Conservation (phyloP, 306 rosid species). For the Notholithocarpus densiflorus region DNA sequence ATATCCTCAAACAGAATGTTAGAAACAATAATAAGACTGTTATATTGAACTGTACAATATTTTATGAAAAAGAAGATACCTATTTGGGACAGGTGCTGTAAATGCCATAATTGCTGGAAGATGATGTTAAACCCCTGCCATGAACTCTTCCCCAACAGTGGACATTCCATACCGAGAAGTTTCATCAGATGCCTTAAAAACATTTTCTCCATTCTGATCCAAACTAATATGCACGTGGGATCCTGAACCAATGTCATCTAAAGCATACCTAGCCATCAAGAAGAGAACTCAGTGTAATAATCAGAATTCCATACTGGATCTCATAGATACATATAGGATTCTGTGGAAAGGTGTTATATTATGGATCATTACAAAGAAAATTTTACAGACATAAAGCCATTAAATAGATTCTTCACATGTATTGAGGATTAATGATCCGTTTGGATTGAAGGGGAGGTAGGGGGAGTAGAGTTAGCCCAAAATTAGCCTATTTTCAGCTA, state of each 20-base stretch:
- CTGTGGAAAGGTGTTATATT: background rate
- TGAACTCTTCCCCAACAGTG: conserved; percentile 63
- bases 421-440: background rate
- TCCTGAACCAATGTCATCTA: conserved; percentile 89
- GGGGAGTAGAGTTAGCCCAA: no score
- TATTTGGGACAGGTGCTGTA: conserved; percentile 75
- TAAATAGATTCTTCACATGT: background rate
- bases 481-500: no score
- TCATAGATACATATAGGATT: background rate
- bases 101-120: conserved; percentile 76
- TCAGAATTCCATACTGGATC: no score
- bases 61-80: conserved; percentile 39
- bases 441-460: no score
- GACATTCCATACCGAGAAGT: conserved; percentile 75
- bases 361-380: background rate
- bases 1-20: background rate
- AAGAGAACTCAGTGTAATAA: conserved; percentile 11
- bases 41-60: background rate
- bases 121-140: conserved; percentile 87
- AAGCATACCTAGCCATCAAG: conserved; percentile 46
- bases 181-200: conserved; percentile 61
- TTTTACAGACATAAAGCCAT: background rate
- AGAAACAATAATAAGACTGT: background rate
- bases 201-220: conserved; percentile 72
- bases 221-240: conserved; percentile 85